Conservation (phyloP, 805 yeast species). For the Yarrowia sp. region DNA sequence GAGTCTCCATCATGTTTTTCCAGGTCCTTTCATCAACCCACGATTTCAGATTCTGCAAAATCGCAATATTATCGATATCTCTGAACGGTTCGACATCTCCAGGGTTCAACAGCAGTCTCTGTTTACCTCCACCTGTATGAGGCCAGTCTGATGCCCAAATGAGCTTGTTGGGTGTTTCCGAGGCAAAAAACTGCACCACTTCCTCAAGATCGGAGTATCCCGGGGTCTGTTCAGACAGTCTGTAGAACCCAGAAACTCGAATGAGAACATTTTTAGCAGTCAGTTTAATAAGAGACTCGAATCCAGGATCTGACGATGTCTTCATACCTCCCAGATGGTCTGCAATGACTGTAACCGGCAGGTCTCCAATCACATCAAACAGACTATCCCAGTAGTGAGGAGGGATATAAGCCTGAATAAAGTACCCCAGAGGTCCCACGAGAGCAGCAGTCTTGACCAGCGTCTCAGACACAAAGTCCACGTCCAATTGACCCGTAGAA, state of each 20-base stretch:
- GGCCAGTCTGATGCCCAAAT: conserved; percentile 25
- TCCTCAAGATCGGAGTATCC: conserved; percentile 9
- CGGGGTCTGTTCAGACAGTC: conserved; percentile 14
- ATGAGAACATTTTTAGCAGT: conserved; percentile 2
- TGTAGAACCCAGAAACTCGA: conserved; percentile 16
- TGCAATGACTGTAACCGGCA: conserved; percentile 16
- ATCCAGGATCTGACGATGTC: background rate
- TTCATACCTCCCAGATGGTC: conserved; percentile 24
- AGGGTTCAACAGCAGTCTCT: background rate
- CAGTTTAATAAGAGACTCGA: conserved; percentile 11
- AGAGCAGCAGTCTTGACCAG: background rate
- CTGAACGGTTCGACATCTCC: conserved; percentile 13
- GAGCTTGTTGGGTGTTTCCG: conserved; percentile 19
- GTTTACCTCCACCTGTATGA: conserved; percentile 19
- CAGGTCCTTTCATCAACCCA: conserved; percentile 18
- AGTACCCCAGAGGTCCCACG: conserved; percentile 16
- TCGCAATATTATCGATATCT: conserved; percentile 1
- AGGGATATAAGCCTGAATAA: conserved; percentile 21
- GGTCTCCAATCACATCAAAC: conserved; percentile 14
- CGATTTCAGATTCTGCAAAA: background rate
- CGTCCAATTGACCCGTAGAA: conserved; percentile 10
- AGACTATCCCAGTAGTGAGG: conserved; percentile 19
- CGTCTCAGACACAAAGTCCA: background rate
- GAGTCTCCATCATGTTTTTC: conserved; percentile 17
- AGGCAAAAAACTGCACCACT: conserved; percentile 11